These are phyloP conservation scores for Insectozyma bohioensis DNA, from an alignment of 1,139 yeast species.

Conservation along the genomic window DNA sequence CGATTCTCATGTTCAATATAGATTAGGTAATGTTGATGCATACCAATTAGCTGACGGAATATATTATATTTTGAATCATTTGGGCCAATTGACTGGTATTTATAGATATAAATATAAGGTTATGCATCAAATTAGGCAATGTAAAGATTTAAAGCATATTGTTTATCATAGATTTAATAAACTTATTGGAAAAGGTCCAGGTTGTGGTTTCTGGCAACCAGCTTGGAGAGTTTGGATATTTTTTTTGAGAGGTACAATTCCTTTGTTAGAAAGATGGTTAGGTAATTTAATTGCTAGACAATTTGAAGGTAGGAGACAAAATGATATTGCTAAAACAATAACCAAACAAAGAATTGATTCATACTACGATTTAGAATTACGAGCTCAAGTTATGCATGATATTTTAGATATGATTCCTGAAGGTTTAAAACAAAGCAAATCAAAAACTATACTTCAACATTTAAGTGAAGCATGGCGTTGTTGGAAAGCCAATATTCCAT, in stretches of 20 bases:
- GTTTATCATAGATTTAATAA: conserved; percentile 80
- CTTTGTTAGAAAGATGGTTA: conserved; percentile 90
- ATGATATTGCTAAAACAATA: conserved; percentile 89
- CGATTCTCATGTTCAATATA: conserved; percentile 89
- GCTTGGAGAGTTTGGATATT: conserved; percentile 97
- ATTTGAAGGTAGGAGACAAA: conserved; percentile 92
- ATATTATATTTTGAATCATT: conserved; percentile 83
- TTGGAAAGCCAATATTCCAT: conserved; percentile 98
- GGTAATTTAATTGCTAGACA: conserved; percentile 90
- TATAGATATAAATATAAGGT: conserved; percentile 96
- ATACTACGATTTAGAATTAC: conserved; percentile 85
- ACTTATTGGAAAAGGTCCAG: conserved; percentile 94
- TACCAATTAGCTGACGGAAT: conserved; percentile 94
- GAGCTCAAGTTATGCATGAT: conserved; percentile 95
- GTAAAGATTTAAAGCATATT: conserved; percentile 92
- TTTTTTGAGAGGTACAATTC: conserved; percentile 90
- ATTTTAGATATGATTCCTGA: conserved; percentile 97
- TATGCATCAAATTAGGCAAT: conserved; percentile 96
- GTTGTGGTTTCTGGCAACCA: conserved; percentile 99
- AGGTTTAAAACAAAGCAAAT: conserved; percentile 83
- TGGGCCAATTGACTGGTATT: conserved; percentile 95
- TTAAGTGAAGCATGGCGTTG: conserved; percentile 98
- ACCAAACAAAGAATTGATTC: conserved; percentile 96
- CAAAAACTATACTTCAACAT: conserved; percentile 88
- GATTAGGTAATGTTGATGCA: conserved; percentile 89